A percentile compares a stretch with the other conserved stretches of the same genome.
Conservation (phyloP, 179 eudicot species). For the Spergularia azorica region DNA sequence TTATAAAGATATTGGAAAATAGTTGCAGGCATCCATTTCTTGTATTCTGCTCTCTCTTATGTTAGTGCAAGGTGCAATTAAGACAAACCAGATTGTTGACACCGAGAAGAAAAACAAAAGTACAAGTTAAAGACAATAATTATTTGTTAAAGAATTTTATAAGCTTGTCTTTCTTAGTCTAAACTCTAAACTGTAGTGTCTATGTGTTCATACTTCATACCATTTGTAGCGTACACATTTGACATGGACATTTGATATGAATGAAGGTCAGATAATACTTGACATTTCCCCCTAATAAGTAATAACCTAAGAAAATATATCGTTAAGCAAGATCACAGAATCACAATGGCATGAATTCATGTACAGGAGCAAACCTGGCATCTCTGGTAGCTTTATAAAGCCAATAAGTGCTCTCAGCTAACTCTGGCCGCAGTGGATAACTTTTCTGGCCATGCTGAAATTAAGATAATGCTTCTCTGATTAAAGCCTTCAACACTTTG, state of each 20-base stretch:
- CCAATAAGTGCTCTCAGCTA: conserved; percentile 98
- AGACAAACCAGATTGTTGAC: not conserved
- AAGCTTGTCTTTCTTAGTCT: not conserved
- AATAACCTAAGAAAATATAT: not conserved
- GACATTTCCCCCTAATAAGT: not conserved
- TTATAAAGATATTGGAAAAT: not conserved
- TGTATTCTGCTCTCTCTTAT: not conserved
- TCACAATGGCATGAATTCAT: conserved; percentile 2
- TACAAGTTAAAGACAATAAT: not conserved
- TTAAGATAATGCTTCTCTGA: conserved; percentile 8
- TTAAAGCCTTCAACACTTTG: not conserved
- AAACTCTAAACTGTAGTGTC: not conserved
- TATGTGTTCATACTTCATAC: no score
- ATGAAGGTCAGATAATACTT: not conserved
- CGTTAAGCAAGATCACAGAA: not conserved
- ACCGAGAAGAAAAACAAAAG: not conserved
- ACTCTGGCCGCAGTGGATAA: conserved; percentile 96
- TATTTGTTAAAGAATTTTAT: not conserved
- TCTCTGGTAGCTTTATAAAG: conserved; percentile 97
- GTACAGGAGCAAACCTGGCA: conserved; percentile 66
- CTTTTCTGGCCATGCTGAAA: conserved; percentile 96
- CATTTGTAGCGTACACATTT: not conserved
- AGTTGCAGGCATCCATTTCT: not conserved
- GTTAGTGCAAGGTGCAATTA: not conserved
- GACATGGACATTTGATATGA: not conserved